Conservation (phyloP, 208 protist species). For the Trypanosoma cruzi region DNA sequence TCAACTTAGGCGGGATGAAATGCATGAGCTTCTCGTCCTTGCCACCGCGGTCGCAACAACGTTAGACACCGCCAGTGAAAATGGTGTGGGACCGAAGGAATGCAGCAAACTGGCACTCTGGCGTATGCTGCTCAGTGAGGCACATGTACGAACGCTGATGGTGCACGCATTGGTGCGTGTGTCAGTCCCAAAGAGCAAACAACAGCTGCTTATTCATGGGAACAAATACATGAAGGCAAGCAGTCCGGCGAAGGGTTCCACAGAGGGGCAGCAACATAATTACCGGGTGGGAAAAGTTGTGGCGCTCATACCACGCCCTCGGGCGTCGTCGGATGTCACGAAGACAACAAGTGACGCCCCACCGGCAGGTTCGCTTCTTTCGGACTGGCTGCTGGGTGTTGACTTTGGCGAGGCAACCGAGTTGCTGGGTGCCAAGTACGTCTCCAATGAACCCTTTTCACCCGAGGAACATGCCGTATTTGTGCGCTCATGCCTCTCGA, state of each 20-base stretch:
- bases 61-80: too few species aligned
- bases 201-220: conserved; percentile 40
- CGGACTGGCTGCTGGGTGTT: conserved; percentile 62
- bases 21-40: conserved; percentile 63
- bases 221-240: conserved; percentile 40
- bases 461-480: conserved; percentile 64
- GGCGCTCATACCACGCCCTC: conserved; percentile 49
- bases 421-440: conserved; percentile 40
- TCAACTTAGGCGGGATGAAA: conserved; percentile 54
- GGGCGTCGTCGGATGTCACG: background rate
- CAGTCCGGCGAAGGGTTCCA: background rate
- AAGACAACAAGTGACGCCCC: background rate
- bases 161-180: conserved; percentile 61
- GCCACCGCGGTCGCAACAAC: conserved; percentile 8
- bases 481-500: conserved; percentile 54
- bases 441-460: conserved; percentile 58
- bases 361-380: conserved; percentile 22
- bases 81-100: background rate
- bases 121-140: conserved; percentile 38
- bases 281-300: conserved; percentile 71
- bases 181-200: conserved; percentile 46
- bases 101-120: conserved; percentile 11
- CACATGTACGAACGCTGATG: conserved; percentile 46
- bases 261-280: conserved; percentile 5
- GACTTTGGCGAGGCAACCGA: conserved; percentile 72